A percentile compares a stretch with the other conserved stretches of the same genome.
These are phyloP conservation scores for Cetraspora pellucida DNA, from an alignment of 192 early-diverging fungal genomes.

Conservation along the genomic window DNA sequence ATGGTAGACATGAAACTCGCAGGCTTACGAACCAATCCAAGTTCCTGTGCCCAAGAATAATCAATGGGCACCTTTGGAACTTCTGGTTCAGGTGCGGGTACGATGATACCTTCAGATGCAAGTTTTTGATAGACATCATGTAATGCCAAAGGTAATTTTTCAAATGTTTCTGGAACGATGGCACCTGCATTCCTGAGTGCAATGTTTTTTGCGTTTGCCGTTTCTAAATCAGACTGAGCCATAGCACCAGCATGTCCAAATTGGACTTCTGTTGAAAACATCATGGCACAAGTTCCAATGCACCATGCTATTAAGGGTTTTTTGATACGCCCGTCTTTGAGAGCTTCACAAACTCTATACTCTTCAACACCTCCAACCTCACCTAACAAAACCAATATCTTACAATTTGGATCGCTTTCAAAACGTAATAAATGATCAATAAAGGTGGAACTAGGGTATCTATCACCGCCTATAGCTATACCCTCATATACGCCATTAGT, in stretches of 20 bases:
- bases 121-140: constrained; percentile 77
- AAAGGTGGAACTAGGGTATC: constrained; percentile 98
- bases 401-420: constrained; percentile 89
- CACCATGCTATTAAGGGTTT: constrained; percentile 99
- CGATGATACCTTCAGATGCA: constrained; percentile 71
- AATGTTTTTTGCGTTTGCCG: constrained; percentile 94
- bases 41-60: constrained; percentile 98
- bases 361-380: constrained; percentile 99
- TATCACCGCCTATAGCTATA: constrained; percentile 97
- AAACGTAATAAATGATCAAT: constrained; percentile 97
- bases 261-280: constrained; percentile 99
- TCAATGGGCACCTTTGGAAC: constrained; percentile 98
- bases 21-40: constrained; percentile 97
- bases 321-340: constrained; percentile 85
- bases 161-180: constrained; percentile 94
- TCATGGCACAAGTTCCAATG: constrained; percentile 98
- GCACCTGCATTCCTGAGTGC: constrained; percentile 84
- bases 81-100: constrained; percentile 82
- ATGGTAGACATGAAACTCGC: constrained; percentile 98
- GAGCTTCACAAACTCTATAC: constrained; percentile 90
- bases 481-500: constrained; percentile 99
- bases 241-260: constrained; percentile 98
- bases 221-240: constrained; percentile 95
- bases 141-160: constrained; percentile 85
- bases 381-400: constrained; percentile 93